phyloP scores from a whole-genome alignment of 352 stramenopile genomes.

The Blastocystis sp. region DNA sequence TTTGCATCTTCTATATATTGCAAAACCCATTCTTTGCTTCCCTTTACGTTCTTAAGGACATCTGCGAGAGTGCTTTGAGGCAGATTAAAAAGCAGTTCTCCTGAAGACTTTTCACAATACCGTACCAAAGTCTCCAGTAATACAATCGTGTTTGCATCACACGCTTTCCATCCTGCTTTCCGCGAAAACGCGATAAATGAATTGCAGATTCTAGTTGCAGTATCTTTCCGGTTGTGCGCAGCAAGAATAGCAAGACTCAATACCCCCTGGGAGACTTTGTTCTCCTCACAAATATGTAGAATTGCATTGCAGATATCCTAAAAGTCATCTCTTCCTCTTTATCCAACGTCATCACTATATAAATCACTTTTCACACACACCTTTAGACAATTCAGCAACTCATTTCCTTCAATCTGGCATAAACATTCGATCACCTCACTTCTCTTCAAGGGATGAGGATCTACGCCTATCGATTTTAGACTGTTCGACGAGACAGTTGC shows the following conservation, averaged over 20 bases:
- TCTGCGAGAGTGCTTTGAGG: neutral
- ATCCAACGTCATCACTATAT: neutral
- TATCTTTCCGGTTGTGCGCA: neutral
- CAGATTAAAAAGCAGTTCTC: neutral
- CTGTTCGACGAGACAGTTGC: neutral
- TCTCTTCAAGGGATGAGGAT: neutral
- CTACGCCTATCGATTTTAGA: neutral
- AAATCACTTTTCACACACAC: neutral
- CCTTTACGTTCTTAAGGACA: neutral
- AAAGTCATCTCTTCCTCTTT: neutral
- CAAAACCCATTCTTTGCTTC: neutral
- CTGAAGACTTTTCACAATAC: neutral
- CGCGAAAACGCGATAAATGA: neutral
- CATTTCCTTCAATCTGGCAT: neutral
- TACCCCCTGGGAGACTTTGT: neutral
- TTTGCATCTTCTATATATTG: neutral
- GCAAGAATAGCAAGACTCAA: neutral
- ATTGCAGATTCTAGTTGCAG: neutral
- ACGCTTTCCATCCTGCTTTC: neutral
- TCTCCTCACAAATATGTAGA: neutral
- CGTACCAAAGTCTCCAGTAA: neutral
- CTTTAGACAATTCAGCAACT: neutral
- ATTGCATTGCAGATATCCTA: neutral
- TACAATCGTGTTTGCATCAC: neutral
- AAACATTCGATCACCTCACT: neutral